Conservation (phyloP, 2,329 filamentous ascomycete species). For the Alternaria infectoria region DNA sequence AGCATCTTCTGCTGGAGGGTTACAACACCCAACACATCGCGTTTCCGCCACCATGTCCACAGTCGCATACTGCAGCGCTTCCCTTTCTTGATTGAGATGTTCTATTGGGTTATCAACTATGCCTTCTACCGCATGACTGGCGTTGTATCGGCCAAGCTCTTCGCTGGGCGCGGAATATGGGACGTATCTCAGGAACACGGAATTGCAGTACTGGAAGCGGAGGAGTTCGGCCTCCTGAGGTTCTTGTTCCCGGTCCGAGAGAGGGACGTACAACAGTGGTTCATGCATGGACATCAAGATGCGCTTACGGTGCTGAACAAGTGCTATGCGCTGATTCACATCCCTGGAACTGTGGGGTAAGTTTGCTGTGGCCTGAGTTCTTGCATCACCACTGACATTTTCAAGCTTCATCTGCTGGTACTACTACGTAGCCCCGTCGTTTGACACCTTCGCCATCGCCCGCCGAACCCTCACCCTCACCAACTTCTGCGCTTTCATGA, state of each 20-base stretch:
- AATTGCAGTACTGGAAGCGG: constrained; percentile 61
- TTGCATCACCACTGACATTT: constrained; percentile 19
- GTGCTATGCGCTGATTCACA: constrained; percentile 66
- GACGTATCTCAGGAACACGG: constrained; percentile 63
- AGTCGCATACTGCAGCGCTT: constrained; percentile 70
- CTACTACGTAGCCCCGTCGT: constrained; percentile 64
- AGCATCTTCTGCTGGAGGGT: constrained; percentile 59
- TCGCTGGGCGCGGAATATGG: constrained; percentile 61
- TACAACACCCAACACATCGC: constrained; percentile 64
- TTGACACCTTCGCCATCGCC: constrained; percentile 52
- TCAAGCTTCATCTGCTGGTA: constrained; percentile 68
- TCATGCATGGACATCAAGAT: constrained; percentile 60
- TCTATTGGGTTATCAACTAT: constrained; percentile 73
- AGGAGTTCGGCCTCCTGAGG: constrained; percentile 58
- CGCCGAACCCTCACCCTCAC: constrained; percentile 58
- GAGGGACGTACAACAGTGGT: constrained; percentile 62
- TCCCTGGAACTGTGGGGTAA: constrained; percentile 65
- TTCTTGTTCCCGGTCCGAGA: constrained; percentile 62
- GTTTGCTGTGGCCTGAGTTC: constrained; percentile 9
- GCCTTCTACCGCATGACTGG: constrained; percentile 68
- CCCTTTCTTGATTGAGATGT: constrained; percentile 75
- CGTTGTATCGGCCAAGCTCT: constrained; percentile 58
- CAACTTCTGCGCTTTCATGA: constrained; percentile 60
- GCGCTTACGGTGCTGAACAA: constrained; percentile 64
- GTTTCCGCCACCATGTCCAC: constrained; percentile 66